Conservation (phyloP, 192 early-diverging fungal species). For the Coemansia sp. region DNA sequence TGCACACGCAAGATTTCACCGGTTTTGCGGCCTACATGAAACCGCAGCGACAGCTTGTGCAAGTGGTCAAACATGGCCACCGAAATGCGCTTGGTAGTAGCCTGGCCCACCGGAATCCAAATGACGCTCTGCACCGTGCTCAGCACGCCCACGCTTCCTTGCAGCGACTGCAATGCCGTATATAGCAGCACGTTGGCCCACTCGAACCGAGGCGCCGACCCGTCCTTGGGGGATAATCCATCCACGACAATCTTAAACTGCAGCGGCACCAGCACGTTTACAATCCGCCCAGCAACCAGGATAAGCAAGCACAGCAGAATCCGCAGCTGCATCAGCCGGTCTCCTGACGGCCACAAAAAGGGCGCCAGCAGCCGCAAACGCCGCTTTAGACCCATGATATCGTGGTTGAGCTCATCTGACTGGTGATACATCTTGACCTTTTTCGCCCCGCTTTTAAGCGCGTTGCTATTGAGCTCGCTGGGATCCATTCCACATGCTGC, state of each 20-base stretch:
- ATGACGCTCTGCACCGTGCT: slow-evolving; percentile 77
- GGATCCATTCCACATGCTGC: neutral
- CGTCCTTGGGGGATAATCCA: slow-evolving; percentile 54
- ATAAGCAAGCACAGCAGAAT: slow-evolving; percentile 68
- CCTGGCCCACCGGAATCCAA: slow-evolving; percentile 94
- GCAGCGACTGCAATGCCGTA: slow-evolving; percentile 39
- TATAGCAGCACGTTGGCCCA: slow-evolving; percentile 50
- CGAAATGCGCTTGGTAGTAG: slow-evolving; percentile 88
- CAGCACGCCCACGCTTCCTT: slow-evolving; percentile 67
- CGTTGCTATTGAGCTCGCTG: slow-evolving; percentile 14
- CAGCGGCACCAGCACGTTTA: slow-evolving; percentile 82
- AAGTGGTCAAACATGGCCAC: slow-evolving; percentile 87
- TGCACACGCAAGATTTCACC: slow-evolving; percentile 89
- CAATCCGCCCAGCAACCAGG: slow-evolving; percentile 61
- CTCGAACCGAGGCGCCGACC: slow-evolving; percentile 40
- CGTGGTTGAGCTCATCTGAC: slow-evolving; percentile 46
- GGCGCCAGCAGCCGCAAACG: slow-evolving; percentile 71
- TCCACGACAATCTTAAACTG: slow-evolving; percentile 85
- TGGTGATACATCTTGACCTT: slow-evolving; percentile 54
- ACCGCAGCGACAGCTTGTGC: slow-evolving; percentile 83
- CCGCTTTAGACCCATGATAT: slow-evolving; percentile 40
- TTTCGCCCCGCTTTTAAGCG: slow-evolving; percentile 45
- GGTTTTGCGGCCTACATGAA: slow-evolving; percentile 93
- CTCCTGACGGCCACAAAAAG: slow-evolving; percentile 78
- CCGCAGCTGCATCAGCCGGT: slow-evolving; percentile 60